These are phyloP conservation scores for Glomus cerebriforme DNA, from an alignment of 192 early-diverging fungal genomes.

Conservation along the genomic window DNA sequence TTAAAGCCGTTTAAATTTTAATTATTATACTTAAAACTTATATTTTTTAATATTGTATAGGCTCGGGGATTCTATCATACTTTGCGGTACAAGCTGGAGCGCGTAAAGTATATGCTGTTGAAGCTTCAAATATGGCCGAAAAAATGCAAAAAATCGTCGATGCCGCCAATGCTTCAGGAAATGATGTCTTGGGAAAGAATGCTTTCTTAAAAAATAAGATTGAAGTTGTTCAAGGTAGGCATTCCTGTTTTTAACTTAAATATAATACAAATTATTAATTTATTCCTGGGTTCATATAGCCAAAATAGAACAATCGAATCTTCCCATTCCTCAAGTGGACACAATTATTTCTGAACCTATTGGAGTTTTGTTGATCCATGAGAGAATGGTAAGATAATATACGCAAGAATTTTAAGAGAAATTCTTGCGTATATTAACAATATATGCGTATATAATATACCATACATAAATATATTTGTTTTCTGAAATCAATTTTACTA, in stretches of 20 bases:
- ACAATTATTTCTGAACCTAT: constrained; percentile 97
- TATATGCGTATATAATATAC: constrained; percentile 6
- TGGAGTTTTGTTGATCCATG: constrained; percentile 95
- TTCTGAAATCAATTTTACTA: neutral
- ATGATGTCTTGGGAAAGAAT: constrained; percentile 58
- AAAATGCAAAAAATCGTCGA: constrained; percentile 85
- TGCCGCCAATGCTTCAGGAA: constrained; percentile 56
- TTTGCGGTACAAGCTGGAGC: constrained; percentile 95
- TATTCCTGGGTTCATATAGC: constrained; percentile 41
- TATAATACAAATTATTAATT: neutral
- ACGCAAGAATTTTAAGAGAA: constrained; percentile 2
- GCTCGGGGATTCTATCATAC: constrained; percentile 93
- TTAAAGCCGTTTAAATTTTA: neutral
- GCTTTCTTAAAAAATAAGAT: constrained; percentile 76
- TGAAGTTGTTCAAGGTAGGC: constrained; percentile 73
- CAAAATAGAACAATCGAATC: constrained; percentile 84
- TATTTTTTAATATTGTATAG: constrained; percentile 25
- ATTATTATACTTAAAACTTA: neutral
- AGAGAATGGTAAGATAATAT: constrained; percentile 78
- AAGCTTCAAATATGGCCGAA: constrained; percentile 92
- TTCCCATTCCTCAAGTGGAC: constrained; percentile 81
- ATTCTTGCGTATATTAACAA: neutral
- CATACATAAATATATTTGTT: neutral
- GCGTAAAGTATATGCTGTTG: constrained; percentile 91
- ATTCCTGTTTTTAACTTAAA: neutral